These are phyloP conservation scores for Ceratocystiopsis minuta DNA, from an alignment of 2,329 filamentous ascomycete genomes.

Conservation along the genomic window DNA sequence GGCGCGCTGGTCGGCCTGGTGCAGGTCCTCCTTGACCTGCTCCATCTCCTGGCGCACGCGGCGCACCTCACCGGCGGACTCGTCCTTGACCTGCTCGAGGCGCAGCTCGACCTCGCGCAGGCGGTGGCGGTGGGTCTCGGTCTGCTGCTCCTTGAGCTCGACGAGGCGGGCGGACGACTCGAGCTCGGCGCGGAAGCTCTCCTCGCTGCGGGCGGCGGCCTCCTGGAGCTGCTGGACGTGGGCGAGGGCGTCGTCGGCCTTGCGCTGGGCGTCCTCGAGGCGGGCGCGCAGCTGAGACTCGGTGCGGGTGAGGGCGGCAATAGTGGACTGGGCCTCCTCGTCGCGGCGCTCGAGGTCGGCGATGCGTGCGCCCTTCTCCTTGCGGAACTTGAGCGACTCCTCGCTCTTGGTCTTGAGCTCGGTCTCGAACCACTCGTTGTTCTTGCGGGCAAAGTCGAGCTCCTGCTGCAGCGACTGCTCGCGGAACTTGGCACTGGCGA, in stretches of 20 bases:
- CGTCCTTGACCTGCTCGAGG: slow-evolving; percentile 46
- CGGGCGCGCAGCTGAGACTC: slow-evolving; percentile 67
- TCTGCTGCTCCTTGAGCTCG: slow-evolving; percentile 62
- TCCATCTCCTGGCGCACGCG: slow-evolving; percentile 39
- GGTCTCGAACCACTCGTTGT: slow-evolving; percentile 81
- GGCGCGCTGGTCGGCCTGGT: slow-evolving; percentile 27
- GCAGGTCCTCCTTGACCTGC: slow-evolving; percentile 28
- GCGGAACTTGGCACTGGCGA: slow-evolving; percentile 70
- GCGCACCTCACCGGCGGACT: slow-evolving; percentile 42
- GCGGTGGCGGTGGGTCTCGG: slow-evolving; percentile 51
- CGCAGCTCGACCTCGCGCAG: slow-evolving; percentile 50
- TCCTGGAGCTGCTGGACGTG: slow-evolving; percentile 78
- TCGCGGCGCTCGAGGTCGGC: slow-evolving; percentile 74
- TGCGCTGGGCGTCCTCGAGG: slow-evolving; percentile 67
- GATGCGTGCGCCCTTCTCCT: slow-evolving; percentile 83
- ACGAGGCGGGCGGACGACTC: slow-evolving; percentile 66
- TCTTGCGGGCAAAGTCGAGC: slow-evolving; percentile 70
- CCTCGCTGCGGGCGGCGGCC: slow-evolving; percentile 61
- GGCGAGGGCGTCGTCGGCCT: slow-evolving; percentile 66
- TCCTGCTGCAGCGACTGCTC: slow-evolving; percentile 85
- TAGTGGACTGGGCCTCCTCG: slow-evolving; percentile 62
- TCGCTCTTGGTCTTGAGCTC: slow-evolving; percentile 81
- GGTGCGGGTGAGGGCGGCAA: slow-evolving; percentile 60
- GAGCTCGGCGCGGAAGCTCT: slow-evolving; percentile 73
- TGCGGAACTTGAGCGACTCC: slow-evolving; percentile 77